phyloP scores from a whole-genome alignment of 179 eudicot species.

The Silene coronaria region DNA sequence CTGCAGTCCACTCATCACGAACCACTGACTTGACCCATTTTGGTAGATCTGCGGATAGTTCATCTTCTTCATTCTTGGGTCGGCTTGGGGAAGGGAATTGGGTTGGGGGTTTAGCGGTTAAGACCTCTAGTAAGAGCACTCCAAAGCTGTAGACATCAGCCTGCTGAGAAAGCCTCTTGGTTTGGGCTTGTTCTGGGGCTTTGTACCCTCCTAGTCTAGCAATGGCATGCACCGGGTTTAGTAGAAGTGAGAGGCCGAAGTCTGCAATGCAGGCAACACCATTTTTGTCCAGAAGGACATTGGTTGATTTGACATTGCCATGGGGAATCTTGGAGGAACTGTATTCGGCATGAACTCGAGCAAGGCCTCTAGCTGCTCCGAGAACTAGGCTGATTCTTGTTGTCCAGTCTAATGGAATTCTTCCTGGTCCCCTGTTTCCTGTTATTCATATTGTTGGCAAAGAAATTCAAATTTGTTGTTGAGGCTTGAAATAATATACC shows the following conservation, averaged over 20 bases:
- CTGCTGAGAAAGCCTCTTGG: constrained; percentile 74
- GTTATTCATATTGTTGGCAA: constrained; percentile 11
- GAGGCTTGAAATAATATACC: neutral
- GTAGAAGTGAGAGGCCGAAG: constrained; percentile 69
- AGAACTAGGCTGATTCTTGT: constrained; percentile 73
- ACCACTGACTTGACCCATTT: constrained; percentile 85
- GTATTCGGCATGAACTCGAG: constrained; percentile 66
- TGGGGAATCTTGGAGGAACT: constrained; percentile 71
- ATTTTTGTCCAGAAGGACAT: constrained; percentile 72
- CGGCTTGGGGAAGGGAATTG: constrained; percentile 48
- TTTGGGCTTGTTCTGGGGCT: constrained; percentile 74
- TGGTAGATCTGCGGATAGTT: constrained; percentile 52
- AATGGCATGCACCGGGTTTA: constrained; percentile 72
- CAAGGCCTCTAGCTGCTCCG: constrained; percentile 83
- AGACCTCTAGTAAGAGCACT: constrained; percentile 62
- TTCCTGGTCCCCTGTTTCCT: constrained; percentile 88
- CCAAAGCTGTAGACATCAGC: constrained; percentile 95
- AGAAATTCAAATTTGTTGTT: neutral
- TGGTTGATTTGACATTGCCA: constrained; percentile 83
- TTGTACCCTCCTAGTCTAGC: constrained; percentile 74
- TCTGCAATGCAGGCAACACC: constrained; percentile 81
- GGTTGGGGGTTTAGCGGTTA: constrained; percentile 72
- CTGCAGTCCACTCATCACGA: constrained; percentile 91
- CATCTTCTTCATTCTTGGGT: constrained; percentile 33
- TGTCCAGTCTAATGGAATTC: constrained; percentile 89